phyloP scores from a whole-genome alignment of 768 basidiomycete genomes.

The Leccinum uliginosum region DNA sequence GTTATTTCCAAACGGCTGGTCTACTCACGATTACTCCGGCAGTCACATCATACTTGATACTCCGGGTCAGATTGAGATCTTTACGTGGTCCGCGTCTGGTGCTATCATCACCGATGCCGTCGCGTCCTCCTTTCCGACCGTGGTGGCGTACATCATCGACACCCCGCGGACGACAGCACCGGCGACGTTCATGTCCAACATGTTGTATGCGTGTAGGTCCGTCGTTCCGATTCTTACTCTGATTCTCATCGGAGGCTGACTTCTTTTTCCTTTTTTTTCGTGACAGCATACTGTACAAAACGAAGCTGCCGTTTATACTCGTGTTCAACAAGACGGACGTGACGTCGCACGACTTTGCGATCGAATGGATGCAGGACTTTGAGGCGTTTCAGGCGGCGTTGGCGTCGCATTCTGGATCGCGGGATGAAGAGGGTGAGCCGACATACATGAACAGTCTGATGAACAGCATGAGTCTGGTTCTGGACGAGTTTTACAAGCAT shows the following conservation, averaged over 20 bases:
- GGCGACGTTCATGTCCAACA: constrained; percentile 99
- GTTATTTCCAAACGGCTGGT: background rate
- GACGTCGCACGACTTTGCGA: constrained; percentile 81
- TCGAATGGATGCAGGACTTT: constrained; percentile 99
- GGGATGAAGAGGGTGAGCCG: constrained; percentile 82
- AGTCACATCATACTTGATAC: constrained; percentile 96
- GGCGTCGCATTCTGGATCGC: constrained; percentile 59
- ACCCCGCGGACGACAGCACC: constrained; percentile 92
- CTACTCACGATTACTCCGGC: background rate
- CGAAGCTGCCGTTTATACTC: constrained; percentile 92
- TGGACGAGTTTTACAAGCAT: constrained; percentile 98
- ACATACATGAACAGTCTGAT: constrained; percentile 98
- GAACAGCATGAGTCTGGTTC: constrained; percentile 97
- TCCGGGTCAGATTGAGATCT: constrained; percentile 99
- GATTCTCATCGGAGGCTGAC: background rate
- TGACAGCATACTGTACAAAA: constrained; percentile 91
- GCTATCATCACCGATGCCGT: constrained; percentile 98
- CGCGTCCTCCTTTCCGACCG: constrained; percentile 88
- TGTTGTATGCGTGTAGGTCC: constrained; percentile 97
- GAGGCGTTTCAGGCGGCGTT: constrained; percentile 91
- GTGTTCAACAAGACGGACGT: constrained; percentile 99
- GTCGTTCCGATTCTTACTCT: background rate
- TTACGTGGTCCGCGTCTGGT: constrained; percentile 99
- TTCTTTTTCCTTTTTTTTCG: background rate
- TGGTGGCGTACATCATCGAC: constrained; percentile 96